These are phyloP conservation scores for Pseudisothecium myosuroides DNA, from an alignment of 225 moss, liverwort and hornwort species.

Conservation along the genomic window DNA sequence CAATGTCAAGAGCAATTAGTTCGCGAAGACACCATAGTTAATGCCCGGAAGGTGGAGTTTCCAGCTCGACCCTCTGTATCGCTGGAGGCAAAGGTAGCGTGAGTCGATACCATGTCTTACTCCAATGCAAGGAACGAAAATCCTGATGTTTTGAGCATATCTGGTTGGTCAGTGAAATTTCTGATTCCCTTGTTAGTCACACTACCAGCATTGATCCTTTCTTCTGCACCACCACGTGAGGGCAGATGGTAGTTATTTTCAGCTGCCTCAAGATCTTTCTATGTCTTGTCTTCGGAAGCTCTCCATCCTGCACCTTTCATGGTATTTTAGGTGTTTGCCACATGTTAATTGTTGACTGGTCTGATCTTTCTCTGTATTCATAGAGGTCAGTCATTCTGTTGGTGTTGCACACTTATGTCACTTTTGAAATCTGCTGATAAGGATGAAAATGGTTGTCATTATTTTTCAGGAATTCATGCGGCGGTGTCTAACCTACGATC, in stretches of 20 bases:
- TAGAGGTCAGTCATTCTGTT: background rate
- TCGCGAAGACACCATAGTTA: conserved; percentile 90
- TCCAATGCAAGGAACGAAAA: background rate
- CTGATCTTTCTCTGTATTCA: background rate
- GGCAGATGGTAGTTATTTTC: background rate
- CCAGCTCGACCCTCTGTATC: conserved; percentile 79
- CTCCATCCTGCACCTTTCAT: background rate
- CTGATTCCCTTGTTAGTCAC: background rate
- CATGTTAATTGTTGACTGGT: background rate
- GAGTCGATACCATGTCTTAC: background rate
- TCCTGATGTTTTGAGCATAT: background rate
- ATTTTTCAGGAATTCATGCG: conserved; percentile 68
- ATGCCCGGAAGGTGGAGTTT: conserved; percentile 90
- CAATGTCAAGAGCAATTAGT: conserved; percentile 91
- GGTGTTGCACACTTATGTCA: background rate
- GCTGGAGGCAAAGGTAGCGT: conserved; percentile 71
- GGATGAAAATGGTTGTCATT: background rate
- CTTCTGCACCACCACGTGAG: background rate
- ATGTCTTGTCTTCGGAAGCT: background rate
- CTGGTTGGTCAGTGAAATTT: background rate
- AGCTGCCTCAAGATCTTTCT: background rate
- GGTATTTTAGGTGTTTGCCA: background rate
- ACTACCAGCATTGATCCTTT: background rate
- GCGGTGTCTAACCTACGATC: conserved; percentile 82
- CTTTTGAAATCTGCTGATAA: background rate